These are phyloP conservation scores for Sindora glabra DNA, from an alignment of 306 rosid genomes.

Conservation along the genomic window DNA sequence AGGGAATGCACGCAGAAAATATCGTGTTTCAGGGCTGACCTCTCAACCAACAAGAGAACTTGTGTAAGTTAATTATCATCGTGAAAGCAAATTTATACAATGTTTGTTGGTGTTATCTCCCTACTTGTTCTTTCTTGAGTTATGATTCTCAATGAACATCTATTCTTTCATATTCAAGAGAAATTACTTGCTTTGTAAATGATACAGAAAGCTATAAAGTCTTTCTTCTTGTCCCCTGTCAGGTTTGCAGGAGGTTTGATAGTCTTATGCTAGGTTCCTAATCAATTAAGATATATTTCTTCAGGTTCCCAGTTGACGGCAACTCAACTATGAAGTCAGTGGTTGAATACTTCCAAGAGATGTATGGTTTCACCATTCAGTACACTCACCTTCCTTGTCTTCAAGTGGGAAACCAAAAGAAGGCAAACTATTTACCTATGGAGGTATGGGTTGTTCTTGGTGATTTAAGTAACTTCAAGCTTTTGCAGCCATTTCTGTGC, in stretches of 20 bases:
- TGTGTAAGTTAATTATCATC: conserved; percentile 48
- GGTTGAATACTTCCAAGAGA: conserved; percentile 93
- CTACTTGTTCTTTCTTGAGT: too few relatives aligned
- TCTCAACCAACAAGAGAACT: conserved; percentile 96
- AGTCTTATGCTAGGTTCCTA: neutral
- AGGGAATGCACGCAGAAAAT: conserved; percentile 84
- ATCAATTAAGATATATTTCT: conserved; percentile 8
- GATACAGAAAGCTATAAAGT: too few relatives aligned
- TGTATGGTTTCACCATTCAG: conserved; percentile 93
- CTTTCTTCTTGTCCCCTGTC: too few relatives aligned
- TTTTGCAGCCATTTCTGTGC: neutral
- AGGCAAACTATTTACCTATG: conserved; percentile 96
- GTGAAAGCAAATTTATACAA: neutral
- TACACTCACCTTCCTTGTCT: conserved; percentile 96
- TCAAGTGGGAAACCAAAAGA: conserved; percentile 98
- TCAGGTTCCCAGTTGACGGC: conserved; percentile 92
- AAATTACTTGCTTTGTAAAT: too few relatives aligned
- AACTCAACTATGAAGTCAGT: conserved; percentile 92
- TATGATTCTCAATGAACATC: too few relatives aligned
- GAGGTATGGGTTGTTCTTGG: conserved; percentile 50
- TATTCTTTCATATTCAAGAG: too few relatives aligned
- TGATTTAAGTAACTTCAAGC: neutral
- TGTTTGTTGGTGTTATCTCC: too few relatives aligned
- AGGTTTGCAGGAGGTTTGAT: neutral
- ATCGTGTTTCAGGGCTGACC: conserved; percentile 93